Conservation (phyloP, 106 monocot genomes). For the Dactylorhiza incarnata region DNA sequence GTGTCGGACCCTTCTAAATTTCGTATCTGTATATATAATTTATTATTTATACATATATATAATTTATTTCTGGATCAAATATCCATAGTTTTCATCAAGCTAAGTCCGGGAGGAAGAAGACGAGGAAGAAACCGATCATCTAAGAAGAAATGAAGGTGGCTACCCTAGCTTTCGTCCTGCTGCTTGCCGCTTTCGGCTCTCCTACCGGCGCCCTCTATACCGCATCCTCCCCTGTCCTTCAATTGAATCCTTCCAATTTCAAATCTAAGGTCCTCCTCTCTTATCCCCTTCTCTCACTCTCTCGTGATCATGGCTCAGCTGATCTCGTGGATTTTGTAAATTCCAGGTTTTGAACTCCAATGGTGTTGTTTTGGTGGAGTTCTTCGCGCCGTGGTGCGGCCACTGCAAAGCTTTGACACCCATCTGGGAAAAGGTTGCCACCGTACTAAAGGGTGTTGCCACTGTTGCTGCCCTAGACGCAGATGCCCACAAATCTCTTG, state of each 20-base stretch:
- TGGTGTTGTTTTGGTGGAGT: constrained; percentile 89
- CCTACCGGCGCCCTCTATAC: constrained; percentile 66
- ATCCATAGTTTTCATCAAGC: too few relatives aligned
- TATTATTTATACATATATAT: too few relatives aligned
- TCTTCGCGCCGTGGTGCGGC: constrained; percentile 99
- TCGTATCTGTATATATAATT: too few relatives aligned
- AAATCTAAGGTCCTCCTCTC: constrained; percentile 74
- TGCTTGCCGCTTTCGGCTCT: constrained; percentile 4
- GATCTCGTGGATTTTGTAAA: not conserved
- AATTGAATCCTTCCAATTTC: constrained; percentile 89
- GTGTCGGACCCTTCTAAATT: too few relatives aligned
- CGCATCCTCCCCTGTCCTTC: constrained; percentile 81
- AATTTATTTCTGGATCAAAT: too few relatives aligned
- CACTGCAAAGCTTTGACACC: constrained; percentile 91
- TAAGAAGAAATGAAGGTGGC: constrained; percentile 1
- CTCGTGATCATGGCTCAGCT: not conserved
- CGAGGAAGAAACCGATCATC: not conserved
- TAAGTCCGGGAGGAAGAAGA: too few relatives aligned
- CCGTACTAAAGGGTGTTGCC: constrained; percentile 83
- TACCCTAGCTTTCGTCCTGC: not conserved
- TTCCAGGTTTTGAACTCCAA: constrained; percentile 70
- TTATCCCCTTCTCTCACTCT: constrained; percentile 2
- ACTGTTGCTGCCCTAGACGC: constrained; percentile 82
- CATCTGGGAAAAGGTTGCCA: constrained; percentile 78
- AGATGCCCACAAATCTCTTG: constrained; percentile 75